Evolutionary conservation across 495 filamentous ascomycete genomes (phyloP).

Genomic region (Neurospora tetrasperma): DNA sequence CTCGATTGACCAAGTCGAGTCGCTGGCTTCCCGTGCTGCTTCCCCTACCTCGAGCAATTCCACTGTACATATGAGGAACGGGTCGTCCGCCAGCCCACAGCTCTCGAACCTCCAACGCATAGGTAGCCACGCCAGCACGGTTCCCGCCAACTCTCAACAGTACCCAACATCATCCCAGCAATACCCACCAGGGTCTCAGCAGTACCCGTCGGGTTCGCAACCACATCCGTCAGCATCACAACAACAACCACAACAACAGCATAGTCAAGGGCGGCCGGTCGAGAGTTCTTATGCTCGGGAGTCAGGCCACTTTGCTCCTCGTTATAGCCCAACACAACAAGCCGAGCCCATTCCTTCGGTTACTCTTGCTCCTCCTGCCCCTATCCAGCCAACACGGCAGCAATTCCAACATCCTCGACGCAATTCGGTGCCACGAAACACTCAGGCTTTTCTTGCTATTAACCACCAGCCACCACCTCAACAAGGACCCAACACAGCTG

Average conservation of each 20-base stretch:
- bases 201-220: background rate
- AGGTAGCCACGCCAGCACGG: slow-evolving; percentile 17
- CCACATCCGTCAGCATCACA: slow-evolving; percentile 6
- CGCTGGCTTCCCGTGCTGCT: slow-evolving; percentile 49
- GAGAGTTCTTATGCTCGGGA: slow-evolving; percentile 12
- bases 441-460: slow-evolving; percentile 29
- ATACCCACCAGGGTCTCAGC: background rate
- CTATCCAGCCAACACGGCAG: slow-evolving; percentile 24
- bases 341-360: slow-evolving; percentile 14
- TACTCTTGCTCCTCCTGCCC: slow-evolving; percentile 27
- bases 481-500: slow-evolving; percentile 24
- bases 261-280: slow-evolving; percentile 4
- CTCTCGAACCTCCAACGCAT: slow-evolving; percentile 22
- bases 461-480: slow-evolving; percentile 28
- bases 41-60: slow-evolving; percentile 48
- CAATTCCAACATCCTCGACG: slow-evolving; percentile 20
- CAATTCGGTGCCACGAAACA: slow-evolving; percentile 27
- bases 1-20: slow-evolving; percentile 58
- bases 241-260: slow-evolving; percentile 7
- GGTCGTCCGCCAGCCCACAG: slow-evolving; percentile 37
- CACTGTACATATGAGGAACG: slow-evolving; percentile 39
- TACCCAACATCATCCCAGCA: slow-evolving; percentile 18
- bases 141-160: background rate
- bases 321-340: slow-evolving; percentile 17
- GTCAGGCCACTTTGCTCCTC: slow-evolving; percentile 7